phyloP scores from a whole-genome alignment of 2,329 filamentous ascomycete genomes.

The Penicillium sp. region DNA sequence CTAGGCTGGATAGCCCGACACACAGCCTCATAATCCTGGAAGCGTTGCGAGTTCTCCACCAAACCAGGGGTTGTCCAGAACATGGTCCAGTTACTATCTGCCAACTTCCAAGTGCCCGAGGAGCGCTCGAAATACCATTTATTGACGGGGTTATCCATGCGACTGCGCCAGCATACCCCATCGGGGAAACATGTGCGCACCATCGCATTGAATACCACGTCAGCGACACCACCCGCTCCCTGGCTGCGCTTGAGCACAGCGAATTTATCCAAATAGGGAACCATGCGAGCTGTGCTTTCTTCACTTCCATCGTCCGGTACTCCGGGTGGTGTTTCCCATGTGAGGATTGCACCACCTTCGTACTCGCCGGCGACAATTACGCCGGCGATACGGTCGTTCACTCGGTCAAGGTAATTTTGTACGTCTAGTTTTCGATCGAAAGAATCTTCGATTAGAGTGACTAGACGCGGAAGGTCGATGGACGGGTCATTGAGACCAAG shows the following conservation, averaged over 20 bases:
- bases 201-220: slow-evolving; percentile 96
- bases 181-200: slow-evolving; percentile 82
- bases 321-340: slow-evolving; percentile 79
- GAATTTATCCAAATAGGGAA: slow-evolving; percentile 97
- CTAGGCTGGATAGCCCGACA: slow-evolving; percentile 61
- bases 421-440: slow-evolving; percentile 85
- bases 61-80: slow-evolving; percentile 87
- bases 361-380: slow-evolving; percentile 96
- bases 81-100: slow-evolving; percentile 90
- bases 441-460: slow-evolving; percentile 89
- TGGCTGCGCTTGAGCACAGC: slow-evolving; percentile 87
- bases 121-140: slow-evolving; percentile 99
- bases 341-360: slow-evolving; percentile 90
- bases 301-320: slow-evolving; percentile 57
- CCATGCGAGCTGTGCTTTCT: slow-evolving; percentile 61
- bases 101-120: slow-evolving; percentile 77
- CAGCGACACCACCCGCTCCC: slow-evolving; percentile 87
- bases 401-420: slow-evolving; percentile 76
- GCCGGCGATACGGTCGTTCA: slow-evolving; percentile 79
- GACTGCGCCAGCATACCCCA: slow-evolving; percentile 89
- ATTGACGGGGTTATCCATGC: slow-evolving; percentile 91
- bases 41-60: slow-evolving; percentile 54
- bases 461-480: slow-evolving; percentile 79
- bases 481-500: slow-evolving; percentile 75
- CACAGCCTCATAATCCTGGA: slow-evolving; percentile 73